Percentiles rank a stretch among this genome's conserved stretches.
Evolutionary conservation across 345 rosid species (phyloP).

Genomic region (Rhodamnia rubescens): DNA sequence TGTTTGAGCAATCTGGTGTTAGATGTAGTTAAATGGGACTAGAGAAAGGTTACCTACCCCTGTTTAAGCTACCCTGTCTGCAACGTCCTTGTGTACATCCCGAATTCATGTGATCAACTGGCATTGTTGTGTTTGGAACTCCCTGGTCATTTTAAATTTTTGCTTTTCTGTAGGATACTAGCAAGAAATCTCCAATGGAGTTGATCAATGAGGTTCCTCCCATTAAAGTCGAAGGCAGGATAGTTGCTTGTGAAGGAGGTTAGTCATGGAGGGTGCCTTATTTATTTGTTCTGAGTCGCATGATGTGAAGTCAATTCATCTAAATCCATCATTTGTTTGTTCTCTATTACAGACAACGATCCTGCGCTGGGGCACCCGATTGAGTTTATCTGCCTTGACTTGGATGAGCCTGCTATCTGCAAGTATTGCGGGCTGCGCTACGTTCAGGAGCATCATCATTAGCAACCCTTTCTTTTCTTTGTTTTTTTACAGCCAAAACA

Average conservation of each 20-base stretch:
- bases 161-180: slow-evolving; percentile 41
- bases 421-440: slow-evolving; percentile 95
- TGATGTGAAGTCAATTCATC: neutral
- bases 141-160: neutral
- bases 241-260: slow-evolving; percentile 99
- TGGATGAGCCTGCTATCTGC: slow-evolving; percentile 82
- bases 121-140: neutral
- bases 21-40: neutral
- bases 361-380: slow-evolving; percentile 96
- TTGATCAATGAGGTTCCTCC: slow-evolving; percentile 97
- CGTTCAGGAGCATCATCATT: slow-evolving; percentile 91
- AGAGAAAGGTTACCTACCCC: neutral
- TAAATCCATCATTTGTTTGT: neutral
- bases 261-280: slow-evolving; percentile 4
- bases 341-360: slow-evolving; percentile 37
- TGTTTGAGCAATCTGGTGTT: neutral
- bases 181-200: slow-evolving; percentile 98
- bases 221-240: slow-evolving; percentile 85
- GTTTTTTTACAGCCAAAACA: neutral
- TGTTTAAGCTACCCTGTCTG: neutral
- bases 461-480: neutral
- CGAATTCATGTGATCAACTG: neutral
- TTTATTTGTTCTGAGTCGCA: neutral
- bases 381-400: slow-evolving; percentile 93
- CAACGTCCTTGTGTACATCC: neutral